Percentiles rank a stretch among this genome's conserved stretches.
phyloP scores from a whole-genome alignment of 164 flowering plant species.

The Chimonanthus praecox region DNA sequence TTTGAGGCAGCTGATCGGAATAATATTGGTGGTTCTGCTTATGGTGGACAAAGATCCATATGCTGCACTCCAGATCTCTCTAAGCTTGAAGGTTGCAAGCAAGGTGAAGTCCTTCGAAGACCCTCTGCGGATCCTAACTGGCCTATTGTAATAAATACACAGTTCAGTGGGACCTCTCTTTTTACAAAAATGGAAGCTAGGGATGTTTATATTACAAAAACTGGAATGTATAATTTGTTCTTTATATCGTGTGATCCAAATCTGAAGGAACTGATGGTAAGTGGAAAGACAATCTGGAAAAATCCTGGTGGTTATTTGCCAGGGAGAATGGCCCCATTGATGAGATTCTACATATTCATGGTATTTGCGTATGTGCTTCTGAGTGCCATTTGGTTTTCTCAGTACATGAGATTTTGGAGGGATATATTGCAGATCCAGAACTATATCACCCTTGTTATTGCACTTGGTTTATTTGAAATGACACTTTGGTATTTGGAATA shows the following conservation, averaged over 20 bases:
- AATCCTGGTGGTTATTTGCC: constrained; percentile 92
- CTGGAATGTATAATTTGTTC: constrained; percentile 93
- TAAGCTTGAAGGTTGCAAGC: constrained; percentile 86
- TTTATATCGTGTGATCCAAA: constrained; percentile 88
- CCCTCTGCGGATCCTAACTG: constrained; percentile 68
- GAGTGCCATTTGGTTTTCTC: constrained; percentile 60
- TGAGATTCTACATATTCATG: constrained; percentile 78
- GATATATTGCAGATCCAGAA: constrained; percentile 87
- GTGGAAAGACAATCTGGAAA: constrained; percentile 87
- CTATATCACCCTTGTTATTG: constrained; percentile 67
- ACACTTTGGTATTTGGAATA: constrained; percentile 83
- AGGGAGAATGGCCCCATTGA: constrained; percentile 86
- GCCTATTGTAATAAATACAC: constrained; percentile 61
- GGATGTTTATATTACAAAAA: constrained; percentile 51
- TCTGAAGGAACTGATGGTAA: constrained; percentile 64
- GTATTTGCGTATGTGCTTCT: constrained; percentile 61
- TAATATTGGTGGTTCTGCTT: constrained; percentile 91
- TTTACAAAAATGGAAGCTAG: constrained; percentile 37
- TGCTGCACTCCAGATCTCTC: constrained; percentile 97
- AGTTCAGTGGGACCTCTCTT: constrained; percentile 44
- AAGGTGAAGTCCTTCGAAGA: constrained; percentile 77
- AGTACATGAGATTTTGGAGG: constrained; percentile 72
- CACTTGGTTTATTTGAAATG: constrained; percentile 86
- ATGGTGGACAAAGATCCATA: constrained; percentile 90
- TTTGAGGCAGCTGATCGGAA: constrained; percentile 93